A percentile compares a stretch with the other conserved stretches of the same genome.
Conservation (phyloP, 495 filamentous ascomycete species). For the Penicillium waksmanii region DNA sequence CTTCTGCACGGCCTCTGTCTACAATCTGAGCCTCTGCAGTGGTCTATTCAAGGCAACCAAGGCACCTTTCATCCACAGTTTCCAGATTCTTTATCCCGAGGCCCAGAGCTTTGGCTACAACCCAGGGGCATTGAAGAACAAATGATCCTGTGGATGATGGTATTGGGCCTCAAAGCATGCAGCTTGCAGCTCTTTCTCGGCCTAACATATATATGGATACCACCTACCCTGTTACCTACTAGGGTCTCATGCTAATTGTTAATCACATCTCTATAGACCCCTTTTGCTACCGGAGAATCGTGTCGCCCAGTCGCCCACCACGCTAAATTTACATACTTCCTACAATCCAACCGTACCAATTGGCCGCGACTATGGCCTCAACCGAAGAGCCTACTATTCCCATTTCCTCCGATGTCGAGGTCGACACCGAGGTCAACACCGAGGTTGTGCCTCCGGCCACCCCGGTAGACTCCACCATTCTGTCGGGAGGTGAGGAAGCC, state of each 20-base stretch:
- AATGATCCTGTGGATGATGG: not conserved
- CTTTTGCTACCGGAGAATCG: not conserved
- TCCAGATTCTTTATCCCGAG: not conserved
- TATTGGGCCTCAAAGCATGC: not conserved
- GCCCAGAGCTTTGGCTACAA: not conserved
- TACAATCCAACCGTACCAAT: constrained; percentile 14
- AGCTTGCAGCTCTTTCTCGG: not conserved
- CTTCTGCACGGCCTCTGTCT: not conserved
- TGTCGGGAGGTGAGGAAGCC: constrained; percentile 46
- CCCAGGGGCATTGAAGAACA: not conserved
- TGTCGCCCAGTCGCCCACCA: not conserved
- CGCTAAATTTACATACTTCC: not conserved
- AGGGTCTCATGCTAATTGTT: not conserved
- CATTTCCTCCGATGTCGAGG: constrained; percentile 30
- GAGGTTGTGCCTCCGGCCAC: constrained; percentile 45
- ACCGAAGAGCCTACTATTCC: constrained; percentile 42
- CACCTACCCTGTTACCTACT: no score
- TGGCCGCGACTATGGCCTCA: constrained; percentile 37
- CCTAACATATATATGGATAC: not conserved
- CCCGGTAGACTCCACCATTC: constrained; percentile 40
- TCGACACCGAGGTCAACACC: constrained; percentile 21
- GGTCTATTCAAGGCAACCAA: not conserved
- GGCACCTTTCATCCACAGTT: not conserved
- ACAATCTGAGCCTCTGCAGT: not conserved
- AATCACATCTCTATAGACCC: not conserved